These are phyloP conservation scores for Phaeolepiota aurea DNA, from an alignment of 768 basidiomycete genomes.

Conservation along the genomic window DNA sequence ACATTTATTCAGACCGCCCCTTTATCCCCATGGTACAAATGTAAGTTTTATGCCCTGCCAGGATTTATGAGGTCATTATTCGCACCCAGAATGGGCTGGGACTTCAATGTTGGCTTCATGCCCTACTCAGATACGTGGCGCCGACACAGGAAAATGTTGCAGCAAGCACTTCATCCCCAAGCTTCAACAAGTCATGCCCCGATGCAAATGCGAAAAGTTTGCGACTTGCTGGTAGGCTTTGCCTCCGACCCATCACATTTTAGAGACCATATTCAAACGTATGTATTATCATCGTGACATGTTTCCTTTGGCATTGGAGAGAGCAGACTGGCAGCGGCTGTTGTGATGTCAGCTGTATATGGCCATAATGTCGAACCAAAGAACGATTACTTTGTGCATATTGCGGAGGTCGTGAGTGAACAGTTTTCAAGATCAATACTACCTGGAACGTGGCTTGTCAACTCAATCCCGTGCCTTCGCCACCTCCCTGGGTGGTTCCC, in stretches of 20 bases:
- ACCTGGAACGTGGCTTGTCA: conserved; percentile 15
- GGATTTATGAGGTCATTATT: not conserved
- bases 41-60: conserved; percentile 7
- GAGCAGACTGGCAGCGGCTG: conserved; percentile 21
- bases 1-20: conserved; percentile 18
- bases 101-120: conserved; percentile 10
- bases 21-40: conserved; percentile 10
- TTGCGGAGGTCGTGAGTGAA: conserved; percentile 12
- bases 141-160: conserved; percentile 2
- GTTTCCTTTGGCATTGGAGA: not conserved
- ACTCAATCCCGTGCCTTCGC: conserved; percentile 17
- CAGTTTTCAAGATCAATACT: conserved; percentile 10
- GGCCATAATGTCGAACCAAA: conserved; percentile 18
- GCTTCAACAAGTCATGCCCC: conserved; percentile 1
- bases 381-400: conserved; percentile 13
- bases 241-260: conserved; percentile 1
- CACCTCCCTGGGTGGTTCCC: conserved; percentile 22
- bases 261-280: conserved; percentile 1
- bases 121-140: conserved; percentile 4
- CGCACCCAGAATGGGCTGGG: conserved; percentile 1
- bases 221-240: not conserved
- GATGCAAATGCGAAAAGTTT: not conserved
- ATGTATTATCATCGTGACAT: not conserved
- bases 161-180: conserved; percentile 1
- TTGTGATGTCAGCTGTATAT: conserved; percentile 25